Percentiles rank a stretch among this genome's conserved stretches.
Evolutionary conservation across 176 grass and related monocot genomes (phyloP).

Genomic region (Panicum miliaceum): DNA sequence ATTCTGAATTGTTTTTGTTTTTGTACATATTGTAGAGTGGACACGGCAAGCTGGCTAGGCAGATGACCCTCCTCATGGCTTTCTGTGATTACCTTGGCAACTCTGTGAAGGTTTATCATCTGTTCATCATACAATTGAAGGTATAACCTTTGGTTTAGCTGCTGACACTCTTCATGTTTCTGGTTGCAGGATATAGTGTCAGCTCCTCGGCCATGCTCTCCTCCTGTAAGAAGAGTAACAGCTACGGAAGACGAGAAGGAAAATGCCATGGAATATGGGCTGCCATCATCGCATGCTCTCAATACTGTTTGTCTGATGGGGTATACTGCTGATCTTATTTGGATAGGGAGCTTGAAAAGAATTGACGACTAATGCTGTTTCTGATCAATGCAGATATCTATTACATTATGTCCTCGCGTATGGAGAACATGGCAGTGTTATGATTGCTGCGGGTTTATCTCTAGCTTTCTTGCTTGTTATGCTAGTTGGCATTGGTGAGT

Average conservation of each 20-base stretch:
- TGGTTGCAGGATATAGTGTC: conserved; percentile 79
- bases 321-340: conserved; percentile 50
- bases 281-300: conserved; percentile 90
- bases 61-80: conserved; percentile 94
- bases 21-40: conserved; percentile 63
- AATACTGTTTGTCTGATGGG: conserved; percentile 91
- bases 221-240: conserved; percentile 88
- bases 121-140: background rate
- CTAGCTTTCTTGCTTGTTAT: conserved; percentile 63
- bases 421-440: conserved; percentile 30
- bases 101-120: conserved; percentile 76
- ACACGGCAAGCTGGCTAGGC: conserved; percentile 83
- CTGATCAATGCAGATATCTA: conserved; percentile 66
- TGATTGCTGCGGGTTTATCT: conserved; percentile 46
- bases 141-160: background rate
- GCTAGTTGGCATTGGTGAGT: conserved; percentile 75
- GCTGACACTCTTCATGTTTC: conserved; percentile 12
- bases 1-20: conserved; percentile 27
- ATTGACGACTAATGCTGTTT: conserved; percentile 15
- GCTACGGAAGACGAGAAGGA: conserved; percentile 89
- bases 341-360: background rate
- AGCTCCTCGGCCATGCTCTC: conserved; percentile 88
- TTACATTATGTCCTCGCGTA: conserved; percentile 72
- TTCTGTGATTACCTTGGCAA: conserved; percentile 96
- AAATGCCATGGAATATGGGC: conserved; percentile 96